These are phyloP conservation scores for Trichosporon inkin DNA, from an alignment of 1,284 basidiomycete genomes.

Conservation along the genomic window DNA sequence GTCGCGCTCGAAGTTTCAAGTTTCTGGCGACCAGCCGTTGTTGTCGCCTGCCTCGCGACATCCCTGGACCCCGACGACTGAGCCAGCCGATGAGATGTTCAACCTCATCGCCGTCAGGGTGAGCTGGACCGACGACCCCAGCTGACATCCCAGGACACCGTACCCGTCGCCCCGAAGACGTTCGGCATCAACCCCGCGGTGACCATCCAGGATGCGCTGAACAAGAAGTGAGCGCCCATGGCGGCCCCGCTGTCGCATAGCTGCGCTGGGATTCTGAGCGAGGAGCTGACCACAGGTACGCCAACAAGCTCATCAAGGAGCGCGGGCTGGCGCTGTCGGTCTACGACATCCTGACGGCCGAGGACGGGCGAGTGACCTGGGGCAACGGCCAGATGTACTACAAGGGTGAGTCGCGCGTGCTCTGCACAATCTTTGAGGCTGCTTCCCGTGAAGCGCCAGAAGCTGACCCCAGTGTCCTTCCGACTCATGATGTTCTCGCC, in stretches of 20 bases:
- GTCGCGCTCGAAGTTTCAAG: not conserved
- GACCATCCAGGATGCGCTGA: slow-evolving; percentile 47
- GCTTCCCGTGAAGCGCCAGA: no score
- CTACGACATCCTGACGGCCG: slow-evolving; percentile 77
- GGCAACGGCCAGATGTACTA: slow-evolving; percentile 95
- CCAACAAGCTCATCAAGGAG: slow-evolving; percentile 86
- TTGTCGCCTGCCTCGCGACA: not conserved
- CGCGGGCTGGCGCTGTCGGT: slow-evolving; percentile 85
- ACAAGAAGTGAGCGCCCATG: slow-evolving; percentile 42
- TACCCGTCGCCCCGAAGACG: slow-evolving; percentile 47
- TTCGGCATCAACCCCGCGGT: slow-evolving; percentile 43
- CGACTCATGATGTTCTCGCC: slow-evolving; percentile 87
- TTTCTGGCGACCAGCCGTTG: not conserved
- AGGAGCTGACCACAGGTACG: slow-evolving; percentile 65
- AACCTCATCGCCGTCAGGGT: slow-evolving; percentile 46
- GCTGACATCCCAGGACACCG: slow-evolving; percentile 43
- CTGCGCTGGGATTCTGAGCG: no score
- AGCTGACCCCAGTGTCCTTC: slow-evolving; percentile 65
- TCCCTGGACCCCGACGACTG: slow-evolving; percentile 12
- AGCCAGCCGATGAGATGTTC: slow-evolving; percentile 37
- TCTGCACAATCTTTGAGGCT: not conserved
- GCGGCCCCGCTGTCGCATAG: not conserved
- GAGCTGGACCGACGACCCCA: not conserved
- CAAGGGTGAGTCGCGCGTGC: slow-evolving; percentile 60
- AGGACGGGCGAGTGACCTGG: slow-evolving; percentile 88